phyloP scores from a whole-genome alignment of 129 eudicot genomes.

The Calendula officinalis region DNA sequence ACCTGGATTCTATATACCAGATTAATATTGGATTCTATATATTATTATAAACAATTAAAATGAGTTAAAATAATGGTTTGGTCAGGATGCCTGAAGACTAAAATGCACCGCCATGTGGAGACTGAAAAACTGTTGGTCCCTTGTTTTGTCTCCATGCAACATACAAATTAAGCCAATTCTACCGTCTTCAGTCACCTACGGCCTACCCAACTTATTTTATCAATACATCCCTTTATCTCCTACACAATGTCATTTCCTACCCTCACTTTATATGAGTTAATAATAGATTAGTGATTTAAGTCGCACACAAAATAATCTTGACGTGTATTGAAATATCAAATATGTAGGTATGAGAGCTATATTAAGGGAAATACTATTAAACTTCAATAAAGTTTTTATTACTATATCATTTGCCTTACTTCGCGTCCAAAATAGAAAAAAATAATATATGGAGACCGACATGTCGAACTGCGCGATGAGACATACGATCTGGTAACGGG shows the following conservation, averaged over 20 bases:
- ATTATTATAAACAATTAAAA: background rate
- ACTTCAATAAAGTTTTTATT: too few species aligned
- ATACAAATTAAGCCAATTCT: conserved; percentile 6
- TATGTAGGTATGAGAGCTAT: too few species aligned
- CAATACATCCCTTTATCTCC: background rate
- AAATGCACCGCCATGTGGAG: conserved; percentile 26
- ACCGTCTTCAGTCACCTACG: background rate
- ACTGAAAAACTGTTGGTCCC: conserved; percentile 18
- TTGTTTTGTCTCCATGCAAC: conserved; percentile 33
- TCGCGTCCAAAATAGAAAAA: too few species aligned
- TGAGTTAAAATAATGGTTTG: conserved; percentile 12
- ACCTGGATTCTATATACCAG: background rate
- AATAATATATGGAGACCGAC: too few species aligned
- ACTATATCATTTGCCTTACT: too few species aligned
- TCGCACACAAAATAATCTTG: background rate
- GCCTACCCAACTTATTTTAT: background rate
- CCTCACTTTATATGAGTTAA: background rate
- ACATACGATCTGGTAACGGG: too few species aligned
- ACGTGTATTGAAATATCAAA: too few species aligned
- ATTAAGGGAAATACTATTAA: too few species aligned
- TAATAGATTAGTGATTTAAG: background rate
- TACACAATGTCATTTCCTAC: conserved; percentile 1
- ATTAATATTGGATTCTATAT: conserved; percentile 3
- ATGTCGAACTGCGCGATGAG: too few species aligned
- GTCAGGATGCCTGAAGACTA: conserved; percentile 26